These are phyloP conservation scores for Rauvolfia tetraphylla DNA, from an alignment of 257 asterid genomes.

Conservation along the genomic window DNA sequence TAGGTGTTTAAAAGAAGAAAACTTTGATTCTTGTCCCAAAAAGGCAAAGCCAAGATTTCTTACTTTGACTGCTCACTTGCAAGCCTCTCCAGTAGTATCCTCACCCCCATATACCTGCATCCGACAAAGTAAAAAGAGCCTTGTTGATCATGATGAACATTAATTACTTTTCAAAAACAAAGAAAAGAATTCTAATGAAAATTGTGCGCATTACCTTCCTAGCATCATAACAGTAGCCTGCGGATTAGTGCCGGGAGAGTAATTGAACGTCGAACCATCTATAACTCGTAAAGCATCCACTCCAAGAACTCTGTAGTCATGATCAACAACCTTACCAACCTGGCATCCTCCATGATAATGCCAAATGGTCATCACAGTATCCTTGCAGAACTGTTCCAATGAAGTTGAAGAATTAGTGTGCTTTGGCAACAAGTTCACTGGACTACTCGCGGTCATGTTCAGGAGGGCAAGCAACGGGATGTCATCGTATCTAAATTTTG, in stretches of 20 bases:
- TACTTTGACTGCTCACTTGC: slow-evolving; percentile 24
- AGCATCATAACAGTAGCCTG: slow-evolving; percentile 96
- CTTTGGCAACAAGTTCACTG: slow-evolving; percentile 57
- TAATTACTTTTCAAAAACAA: background rate
- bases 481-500: slow-evolving; percentile 39
- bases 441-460: slow-evolving; percentile 67
- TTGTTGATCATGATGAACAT: background rate
- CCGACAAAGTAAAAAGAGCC: background rate
- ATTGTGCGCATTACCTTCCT: slow-evolving; percentile 49
- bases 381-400: slow-evolving; percentile 77
- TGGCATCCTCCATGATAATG: slow-evolving; percentile 92
- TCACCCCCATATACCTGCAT: slow-evolving; percentile 78
- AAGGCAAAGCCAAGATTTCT: background rate
- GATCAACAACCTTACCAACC: slow-evolving; percentile 59
- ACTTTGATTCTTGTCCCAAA: background rate
- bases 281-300: slow-evolving; percentile 55
- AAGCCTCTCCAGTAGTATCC: slow-evolving; percentile 48
- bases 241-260: slow-evolving; percentile 87
- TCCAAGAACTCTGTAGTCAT: slow-evolving; percentile 55
- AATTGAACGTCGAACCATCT: slow-evolving; percentile 78
- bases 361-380: slow-evolving; percentile 92
- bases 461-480: slow-evolving; percentile 47
- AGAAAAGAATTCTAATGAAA: background rate
- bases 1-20: background rate
- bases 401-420: slow-evolving; percentile 56